These are phyloP conservation scores for Physcomitrellopsis africana DNA, from an alignment of 225 moss, liverwort and hornwort species.

Conservation along the genomic window DNA sequence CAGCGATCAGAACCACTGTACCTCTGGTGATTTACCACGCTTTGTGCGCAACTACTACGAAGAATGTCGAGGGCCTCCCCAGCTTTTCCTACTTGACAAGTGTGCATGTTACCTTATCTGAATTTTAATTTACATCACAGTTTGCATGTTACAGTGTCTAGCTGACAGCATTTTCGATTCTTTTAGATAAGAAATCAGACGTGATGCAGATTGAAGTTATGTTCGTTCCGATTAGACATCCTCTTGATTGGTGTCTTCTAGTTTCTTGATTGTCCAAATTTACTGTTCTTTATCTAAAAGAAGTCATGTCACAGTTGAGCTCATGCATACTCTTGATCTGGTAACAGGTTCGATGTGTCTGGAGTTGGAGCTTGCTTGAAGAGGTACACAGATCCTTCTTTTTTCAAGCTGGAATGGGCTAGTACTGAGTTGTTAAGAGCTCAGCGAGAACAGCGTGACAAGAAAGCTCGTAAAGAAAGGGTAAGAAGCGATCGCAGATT, in stretches of 20 bases:
- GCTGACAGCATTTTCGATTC: too few relatives aligned
- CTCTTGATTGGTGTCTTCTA: too few relatives aligned
- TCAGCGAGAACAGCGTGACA: slow-evolving; percentile 72
- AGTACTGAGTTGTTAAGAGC: slow-evolving; percentile 82
- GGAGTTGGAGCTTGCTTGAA: slow-evolving; percentile 80
- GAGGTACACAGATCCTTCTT: slow-evolving; percentile 81
- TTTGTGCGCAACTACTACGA: slow-evolving; percentile 79
- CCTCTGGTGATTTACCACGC: slow-evolving; percentile 71
- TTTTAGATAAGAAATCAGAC: too few relatives aligned
- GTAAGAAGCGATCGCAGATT: slow-evolving; percentile 24
- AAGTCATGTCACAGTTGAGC: too few relatives aligned
- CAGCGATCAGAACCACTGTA: slow-evolving; percentile 83
- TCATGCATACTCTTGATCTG: neutral
- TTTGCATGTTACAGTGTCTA: too few relatives aligned
- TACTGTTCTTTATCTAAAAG: too few relatives aligned
- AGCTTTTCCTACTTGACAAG: slow-evolving; percentile 78
- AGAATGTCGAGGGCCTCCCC: slow-evolving; percentile 78
- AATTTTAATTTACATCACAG: neutral
- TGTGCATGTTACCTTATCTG: slow-evolving; percentile 25
- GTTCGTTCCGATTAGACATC: too few relatives aligned
- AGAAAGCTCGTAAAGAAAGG: slow-evolving; percentile 66
- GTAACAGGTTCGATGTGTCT: slow-evolving; percentile 65
- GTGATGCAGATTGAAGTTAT: too few relatives aligned
- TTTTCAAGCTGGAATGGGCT: slow-evolving; percentile 82
- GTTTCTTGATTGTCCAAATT: too few relatives aligned